Conservation (phyloP, 2,329 filamentous ascomycete genomes). For the Hypomyces perniciosus region DNA sequence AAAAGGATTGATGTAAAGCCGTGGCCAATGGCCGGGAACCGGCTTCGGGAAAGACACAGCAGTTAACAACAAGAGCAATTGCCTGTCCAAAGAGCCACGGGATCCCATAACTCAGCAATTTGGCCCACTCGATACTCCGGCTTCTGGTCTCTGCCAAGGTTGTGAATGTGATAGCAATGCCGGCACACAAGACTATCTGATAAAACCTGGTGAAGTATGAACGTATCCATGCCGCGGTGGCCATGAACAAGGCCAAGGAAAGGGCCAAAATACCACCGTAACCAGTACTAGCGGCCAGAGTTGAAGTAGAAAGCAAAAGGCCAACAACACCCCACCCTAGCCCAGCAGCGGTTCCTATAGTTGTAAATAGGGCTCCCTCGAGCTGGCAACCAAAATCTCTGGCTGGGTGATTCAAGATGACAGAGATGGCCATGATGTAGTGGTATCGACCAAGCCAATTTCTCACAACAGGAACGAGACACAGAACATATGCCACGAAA, state of each 20-base stretch:
- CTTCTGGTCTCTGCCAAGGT: conserved; percentile 44
- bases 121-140: conserved; percentile 40
- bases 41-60: conserved; percentile 47
- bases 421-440: conserved; percentile 51
- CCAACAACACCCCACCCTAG: conserved; percentile 51
- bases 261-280: conserved; percentile 50
- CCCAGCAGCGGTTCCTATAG: conserved; percentile 47
- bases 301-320: conserved; percentile 48
- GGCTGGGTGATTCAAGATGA: conserved; percentile 53
- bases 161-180: conserved; percentile 49
- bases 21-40: conserved; percentile 47
- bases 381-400: conserved; percentile 51
- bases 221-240: conserved; percentile 44
- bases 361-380: conserved; percentile 48
- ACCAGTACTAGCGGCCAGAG: conserved; percentile 37
- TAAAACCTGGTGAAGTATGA: conserved; percentile 52
- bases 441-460: conserved; percentile 47
- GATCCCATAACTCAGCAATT: conserved; percentile 46
- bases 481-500: conserved; percentile 50
- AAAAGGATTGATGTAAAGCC: conserved; percentile 41
- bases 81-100: conserved; percentile 52
- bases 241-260: conserved; percentile 50
- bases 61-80: conserved; percentile 44
- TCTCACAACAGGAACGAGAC: conserved; percentile 43
- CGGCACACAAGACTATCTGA: conserved; percentile 48